Evolutionary conservation across 371 early-diverging fungal species (phyloP).

Genomic region (Syncephalastrum contaminatum): DNA sequence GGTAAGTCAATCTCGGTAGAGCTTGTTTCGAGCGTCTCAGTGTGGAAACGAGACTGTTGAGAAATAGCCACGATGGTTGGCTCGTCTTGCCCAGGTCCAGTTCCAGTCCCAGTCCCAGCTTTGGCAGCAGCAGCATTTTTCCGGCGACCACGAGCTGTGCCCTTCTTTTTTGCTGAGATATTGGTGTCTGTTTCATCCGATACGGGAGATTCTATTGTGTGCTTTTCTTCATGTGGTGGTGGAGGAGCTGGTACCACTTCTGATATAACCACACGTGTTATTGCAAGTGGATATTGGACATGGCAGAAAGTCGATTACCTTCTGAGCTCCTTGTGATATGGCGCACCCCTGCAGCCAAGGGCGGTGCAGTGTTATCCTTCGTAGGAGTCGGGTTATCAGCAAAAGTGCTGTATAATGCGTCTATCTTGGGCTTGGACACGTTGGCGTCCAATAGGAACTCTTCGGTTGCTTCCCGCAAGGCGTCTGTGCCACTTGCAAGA

Average conservation of each 20-base stretch:
- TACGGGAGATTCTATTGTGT: no score
- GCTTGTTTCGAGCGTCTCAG: constrained; percentile 73
- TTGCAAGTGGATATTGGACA: background rate
- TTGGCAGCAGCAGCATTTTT: no score
- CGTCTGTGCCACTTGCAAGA: constrained; percentile 23
- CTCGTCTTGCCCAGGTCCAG: constrained; percentile 8
- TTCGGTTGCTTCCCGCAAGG: constrained; percentile 64
- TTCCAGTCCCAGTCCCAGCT: background rate
- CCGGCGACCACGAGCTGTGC: no score
- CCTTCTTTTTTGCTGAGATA: no score
- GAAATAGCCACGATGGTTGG: constrained; percentile 69
- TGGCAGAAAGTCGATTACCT: background rate
- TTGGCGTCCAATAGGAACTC: constrained; percentile 67
- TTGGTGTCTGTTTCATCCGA: no score
- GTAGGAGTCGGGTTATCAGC: constrained; percentile 1
- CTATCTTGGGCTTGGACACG: constrained; percentile 40
- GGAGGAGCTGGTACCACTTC: background rate
- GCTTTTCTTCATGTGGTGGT: no score
- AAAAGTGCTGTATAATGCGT: constrained; percentile 39
- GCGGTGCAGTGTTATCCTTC: background rate
- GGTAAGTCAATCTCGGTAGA: constrained; percentile 64
- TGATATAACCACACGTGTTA: background rate
- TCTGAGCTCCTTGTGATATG: constrained; percentile 8
- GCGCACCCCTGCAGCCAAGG: constrained; percentile 18
- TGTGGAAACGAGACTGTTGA: constrained; percentile 86